Evolutionary conservation across 1,139 yeast genomes (phyloP).

Genomic region (Geotrichum bryndzae): DNA sequence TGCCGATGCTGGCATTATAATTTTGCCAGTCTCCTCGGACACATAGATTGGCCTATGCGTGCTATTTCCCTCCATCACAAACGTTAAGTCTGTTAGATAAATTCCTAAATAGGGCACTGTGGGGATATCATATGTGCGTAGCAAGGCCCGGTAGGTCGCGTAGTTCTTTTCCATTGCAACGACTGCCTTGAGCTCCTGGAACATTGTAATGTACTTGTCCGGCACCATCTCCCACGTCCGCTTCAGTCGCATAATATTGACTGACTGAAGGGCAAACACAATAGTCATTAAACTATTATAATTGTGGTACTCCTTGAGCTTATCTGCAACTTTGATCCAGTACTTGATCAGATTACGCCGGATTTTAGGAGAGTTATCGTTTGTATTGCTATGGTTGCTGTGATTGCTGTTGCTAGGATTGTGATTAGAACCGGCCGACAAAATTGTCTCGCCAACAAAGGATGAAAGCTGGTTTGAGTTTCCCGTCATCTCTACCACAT

Average conservation of each 20-base stretch:
- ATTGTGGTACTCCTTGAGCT: slow-evolving; percentile 71
- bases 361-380: slow-evolving; percentile 40
- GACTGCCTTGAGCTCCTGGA: slow-evolving; percentile 63
- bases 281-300: slow-evolving; percentile 84
- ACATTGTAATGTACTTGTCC: slow-evolving; percentile 58
- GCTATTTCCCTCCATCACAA: slow-evolving; percentile 85
- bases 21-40: slow-evolving; percentile 15
- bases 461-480: slow-evolving; percentile 78
- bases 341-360: slow-evolving; percentile 59
- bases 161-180: slow-evolving; percentile 84
- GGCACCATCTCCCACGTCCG: slow-evolving; percentile 62
- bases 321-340: slow-evolving; percentile 81
- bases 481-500: slow-evolving; percentile 59
- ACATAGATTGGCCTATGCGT: slow-evolving; percentile 43
- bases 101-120: slow-evolving; percentile 82
- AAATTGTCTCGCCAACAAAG: slow-evolving; percentile 72
- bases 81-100: slow-evolving; percentile 79
- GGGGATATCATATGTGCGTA: slow-evolving; percentile 55
- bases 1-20: slow-evolving; percentile 5
- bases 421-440: slow-evolving; percentile 26
- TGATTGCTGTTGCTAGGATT: background rate
- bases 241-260: slow-evolving; percentile 63
- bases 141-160: slow-evolving; percentile 61
- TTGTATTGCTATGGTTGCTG: background rate
- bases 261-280: slow-evolving; percentile 77